These are phyloP conservation scores for Phytophthora crassamura DNA, from an alignment of 352 stramenopile species.

Conservation along the genomic window DNA sequence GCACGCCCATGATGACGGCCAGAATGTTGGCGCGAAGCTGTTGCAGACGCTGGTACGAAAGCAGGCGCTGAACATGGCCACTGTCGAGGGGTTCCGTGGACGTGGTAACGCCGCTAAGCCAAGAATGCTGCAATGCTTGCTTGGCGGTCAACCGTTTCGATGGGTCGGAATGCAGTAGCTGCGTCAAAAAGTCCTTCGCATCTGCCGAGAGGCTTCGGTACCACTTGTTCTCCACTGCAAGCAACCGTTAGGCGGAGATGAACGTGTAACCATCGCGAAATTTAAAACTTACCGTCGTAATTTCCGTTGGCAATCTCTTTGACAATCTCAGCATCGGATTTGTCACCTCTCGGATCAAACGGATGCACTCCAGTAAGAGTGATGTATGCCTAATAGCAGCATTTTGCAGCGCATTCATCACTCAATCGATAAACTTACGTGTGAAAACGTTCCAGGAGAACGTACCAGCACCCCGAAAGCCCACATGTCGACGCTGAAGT, in stretches of 20 bases:
- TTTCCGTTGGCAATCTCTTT: conserved; percentile 56
- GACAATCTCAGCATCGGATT: conserved; percentile 76
- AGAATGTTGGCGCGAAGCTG: conserved; percentile 81
- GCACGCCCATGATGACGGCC: conserved; percentile 71
- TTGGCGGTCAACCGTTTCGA: conserved; percentile 58
- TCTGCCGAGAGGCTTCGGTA: conserved; percentile 63
- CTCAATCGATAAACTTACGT: neutral
- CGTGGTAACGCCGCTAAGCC: conserved; percentile 56
- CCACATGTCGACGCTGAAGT: conserved; percentile 83
- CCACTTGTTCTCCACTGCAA: conserved; percentile 70
- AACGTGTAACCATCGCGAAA: no score
- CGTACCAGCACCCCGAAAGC: conserved; percentile 76
- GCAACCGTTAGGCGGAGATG: neutral
- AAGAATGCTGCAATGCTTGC: conserved; percentile 66
- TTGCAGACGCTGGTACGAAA: conserved; percentile 71
- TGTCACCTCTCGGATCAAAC: conserved; percentile 76
- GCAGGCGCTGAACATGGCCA: conserved; percentile 58
- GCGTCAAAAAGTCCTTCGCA: conserved; percentile 68
- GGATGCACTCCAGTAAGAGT: conserved; percentile 78
- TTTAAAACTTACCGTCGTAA: conserved; percentile 58
- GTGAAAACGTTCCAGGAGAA: neutral
- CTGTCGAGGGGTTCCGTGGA: conserved; percentile 54
- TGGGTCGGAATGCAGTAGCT: conserved; percentile 59
- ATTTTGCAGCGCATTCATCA: neutral
- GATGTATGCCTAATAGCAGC: conserved; percentile 61